phyloP scores from a whole-genome alignment of 2,329 filamentous ascomycete species.

The Xylaria sp. region DNA sequence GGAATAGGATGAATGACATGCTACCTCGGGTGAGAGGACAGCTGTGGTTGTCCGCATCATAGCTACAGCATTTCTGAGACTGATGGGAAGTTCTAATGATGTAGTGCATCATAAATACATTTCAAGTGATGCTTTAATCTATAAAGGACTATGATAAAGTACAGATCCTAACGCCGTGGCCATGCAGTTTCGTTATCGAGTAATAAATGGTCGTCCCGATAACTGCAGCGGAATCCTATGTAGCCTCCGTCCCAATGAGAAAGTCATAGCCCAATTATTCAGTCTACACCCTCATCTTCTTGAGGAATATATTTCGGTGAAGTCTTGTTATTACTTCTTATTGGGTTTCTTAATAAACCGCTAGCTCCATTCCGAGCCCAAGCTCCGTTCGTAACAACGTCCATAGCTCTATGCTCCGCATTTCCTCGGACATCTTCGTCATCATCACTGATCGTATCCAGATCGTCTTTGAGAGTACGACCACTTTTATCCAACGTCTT shows the following conservation, averaged over 20 bases:
- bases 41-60: not conserved
- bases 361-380: constrained; percentile 52
- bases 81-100: not conserved
- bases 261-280: constrained; percentile 5
- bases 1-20: not conserved
- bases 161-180: constrained; percentile 30
- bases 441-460: constrained; percentile 47
- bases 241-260: constrained; percentile 7
- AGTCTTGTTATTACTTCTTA: constrained; percentile 28
- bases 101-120: not conserved
- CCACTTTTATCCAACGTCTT: constrained; percentile 60
- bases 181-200: constrained; percentile 31
- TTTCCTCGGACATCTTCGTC: constrained; percentile 46
- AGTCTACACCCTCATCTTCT: constrained; percentile 37
- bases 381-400: constrained; percentile 54
- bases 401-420: constrained; percentile 54
- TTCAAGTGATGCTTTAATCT: constrained; percentile 10
- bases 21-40: not conserved
- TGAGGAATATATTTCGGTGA: constrained; percentile 29
- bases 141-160: constrained; percentile 17
- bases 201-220: constrained; percentile 9
- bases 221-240: constrained; percentile 6
- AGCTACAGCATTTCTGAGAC: not conserved
- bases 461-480: constrained; percentile 55
- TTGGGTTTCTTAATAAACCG: constrained; percentile 47